phyloP scores from a whole-genome alignment of 2,329 filamentous ascomycete genomes.

The Epichloe coenophiala region DNA sequence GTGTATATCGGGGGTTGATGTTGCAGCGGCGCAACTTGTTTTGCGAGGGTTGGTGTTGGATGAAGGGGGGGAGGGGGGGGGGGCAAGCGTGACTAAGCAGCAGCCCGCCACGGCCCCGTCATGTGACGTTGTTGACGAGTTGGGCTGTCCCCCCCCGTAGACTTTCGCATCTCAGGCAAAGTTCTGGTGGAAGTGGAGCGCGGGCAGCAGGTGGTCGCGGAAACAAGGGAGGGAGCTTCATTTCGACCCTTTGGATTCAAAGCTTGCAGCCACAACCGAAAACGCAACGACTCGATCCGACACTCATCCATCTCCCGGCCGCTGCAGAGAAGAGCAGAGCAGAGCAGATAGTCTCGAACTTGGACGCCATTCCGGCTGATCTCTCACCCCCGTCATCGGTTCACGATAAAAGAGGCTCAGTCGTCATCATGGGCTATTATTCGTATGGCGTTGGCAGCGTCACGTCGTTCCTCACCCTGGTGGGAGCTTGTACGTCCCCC shows the following conservation, averaged over 20 bases:
- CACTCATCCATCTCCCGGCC: background rate
- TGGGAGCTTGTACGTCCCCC: conserved; percentile 59
- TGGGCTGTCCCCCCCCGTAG: background rate
- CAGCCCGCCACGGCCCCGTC: conserved; percentile 10
- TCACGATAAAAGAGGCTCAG: background rate
- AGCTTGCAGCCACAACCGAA: background rate
- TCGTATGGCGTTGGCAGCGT: conserved; percentile 56
- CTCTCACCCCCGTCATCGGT: background rate
- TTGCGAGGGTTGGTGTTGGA: conserved; percentile 2
- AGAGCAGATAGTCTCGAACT: background rate
- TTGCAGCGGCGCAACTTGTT: background rate
- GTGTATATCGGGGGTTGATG: background rate
- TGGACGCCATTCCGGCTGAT: background rate
- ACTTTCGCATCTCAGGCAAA: background rate
- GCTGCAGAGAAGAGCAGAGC: too few relatives aligned
- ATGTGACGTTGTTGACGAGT: conserved; percentile 23
- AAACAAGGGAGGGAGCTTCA: background rate
- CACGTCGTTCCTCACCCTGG: conserved; percentile 53
- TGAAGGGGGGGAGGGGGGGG: background rate
- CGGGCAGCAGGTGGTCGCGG: background rate
- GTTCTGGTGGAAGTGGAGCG: too few relatives aligned
- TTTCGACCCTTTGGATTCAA: background rate
- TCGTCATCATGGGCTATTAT: conserved; percentile 53
- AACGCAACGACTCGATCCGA: background rate
- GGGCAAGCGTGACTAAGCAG: background rate